phyloP scores from a whole-genome alignment of 176 grass and related monocot species.

The Olyra latifolia region DNA sequence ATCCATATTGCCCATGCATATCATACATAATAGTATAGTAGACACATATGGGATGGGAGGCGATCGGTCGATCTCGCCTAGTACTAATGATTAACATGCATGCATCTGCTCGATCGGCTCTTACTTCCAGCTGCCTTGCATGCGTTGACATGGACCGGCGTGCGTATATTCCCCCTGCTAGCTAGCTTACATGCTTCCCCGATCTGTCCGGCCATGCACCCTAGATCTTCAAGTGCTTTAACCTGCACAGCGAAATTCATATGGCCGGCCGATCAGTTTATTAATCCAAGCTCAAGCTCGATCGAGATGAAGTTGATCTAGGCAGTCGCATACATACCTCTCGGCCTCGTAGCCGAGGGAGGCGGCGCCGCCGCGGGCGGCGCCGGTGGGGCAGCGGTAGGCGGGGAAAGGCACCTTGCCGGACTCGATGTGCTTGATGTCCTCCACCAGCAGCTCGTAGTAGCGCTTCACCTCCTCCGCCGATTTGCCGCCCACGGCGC shows the following conservation, averaged over 20 bases:
- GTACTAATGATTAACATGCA: constrained; percentile 20
- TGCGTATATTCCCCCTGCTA: not conserved
- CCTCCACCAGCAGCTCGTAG: constrained; percentile 60
- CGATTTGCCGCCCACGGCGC: constrained; percentile 73
- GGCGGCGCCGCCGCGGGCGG: not conserved
- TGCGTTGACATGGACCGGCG: constrained; percentile 15
- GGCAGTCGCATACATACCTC: too few relatives aligned
- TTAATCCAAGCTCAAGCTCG: not conserved
- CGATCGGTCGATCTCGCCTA: not conserved
- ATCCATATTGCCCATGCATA: too few relatives aligned
- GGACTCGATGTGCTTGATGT: constrained; percentile 70
- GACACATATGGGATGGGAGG: not conserved
- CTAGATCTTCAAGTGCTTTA: constrained; percentile 66
- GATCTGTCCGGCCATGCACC: not conserved
- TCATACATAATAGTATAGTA: not conserved
- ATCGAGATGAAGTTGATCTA: not conserved
- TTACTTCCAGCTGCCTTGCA: not conserved
- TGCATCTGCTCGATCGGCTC: constrained; percentile 22
- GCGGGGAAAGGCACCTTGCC: constrained; percentile 58
- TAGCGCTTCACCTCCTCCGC: constrained; percentile 59
- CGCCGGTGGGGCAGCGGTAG: constrained; percentile 42
- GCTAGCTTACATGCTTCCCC: not conserved
- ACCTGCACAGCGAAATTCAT: constrained; percentile 17
- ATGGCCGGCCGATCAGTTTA: not conserved
- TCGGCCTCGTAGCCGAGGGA: constrained; percentile 52